phyloP scores from a whole-genome alignment of 2,329 filamentous ascomycete genomes.

The Alternaria angustiovoidea region DNA sequence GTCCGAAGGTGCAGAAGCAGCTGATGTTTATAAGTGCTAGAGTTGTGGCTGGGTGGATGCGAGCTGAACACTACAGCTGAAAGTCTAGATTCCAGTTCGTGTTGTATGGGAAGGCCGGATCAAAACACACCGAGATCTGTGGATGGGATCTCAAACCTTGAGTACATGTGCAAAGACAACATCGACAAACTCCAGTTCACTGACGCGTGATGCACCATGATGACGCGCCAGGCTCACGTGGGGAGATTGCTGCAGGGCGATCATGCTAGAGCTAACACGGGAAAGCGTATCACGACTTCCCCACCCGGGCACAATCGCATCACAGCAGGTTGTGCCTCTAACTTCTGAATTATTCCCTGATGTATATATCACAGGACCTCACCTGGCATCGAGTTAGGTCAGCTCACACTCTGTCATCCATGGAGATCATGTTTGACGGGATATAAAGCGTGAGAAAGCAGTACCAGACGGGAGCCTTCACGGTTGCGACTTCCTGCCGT shows the following conservation, averaged over 20 bases:
- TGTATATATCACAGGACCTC: not conserved
- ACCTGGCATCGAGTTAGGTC: not conserved
- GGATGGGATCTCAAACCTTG: not conserved
- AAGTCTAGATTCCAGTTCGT: not conserved
- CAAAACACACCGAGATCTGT: not conserved
- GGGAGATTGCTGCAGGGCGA: conserved; percentile 6
- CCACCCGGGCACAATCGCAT: not conserved
- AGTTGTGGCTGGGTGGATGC: conserved; percentile 6
- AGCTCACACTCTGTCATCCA: not conserved
- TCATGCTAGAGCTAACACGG: conserved; percentile 6
- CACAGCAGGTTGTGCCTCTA: not conserved
- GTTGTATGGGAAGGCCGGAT: not conserved
- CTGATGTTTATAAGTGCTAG: not conserved
- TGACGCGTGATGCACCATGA: conserved; percentile 15
- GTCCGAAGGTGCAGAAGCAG: not conserved
- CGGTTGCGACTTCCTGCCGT: not conserved
- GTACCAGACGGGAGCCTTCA: not conserved
- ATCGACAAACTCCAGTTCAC: not conserved
- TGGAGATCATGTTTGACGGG: not conserved
- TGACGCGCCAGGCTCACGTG: conserved; percentile 18
- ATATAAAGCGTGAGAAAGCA: not conserved
- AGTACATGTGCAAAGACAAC: not conserved
- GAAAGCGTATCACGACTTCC: conserved; percentile 1
- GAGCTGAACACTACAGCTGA: not conserved
- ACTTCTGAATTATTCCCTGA: not conserved